Conservation (phyloP, 257 asterid genomes). For the Craterostigma plantagineum region DNA sequence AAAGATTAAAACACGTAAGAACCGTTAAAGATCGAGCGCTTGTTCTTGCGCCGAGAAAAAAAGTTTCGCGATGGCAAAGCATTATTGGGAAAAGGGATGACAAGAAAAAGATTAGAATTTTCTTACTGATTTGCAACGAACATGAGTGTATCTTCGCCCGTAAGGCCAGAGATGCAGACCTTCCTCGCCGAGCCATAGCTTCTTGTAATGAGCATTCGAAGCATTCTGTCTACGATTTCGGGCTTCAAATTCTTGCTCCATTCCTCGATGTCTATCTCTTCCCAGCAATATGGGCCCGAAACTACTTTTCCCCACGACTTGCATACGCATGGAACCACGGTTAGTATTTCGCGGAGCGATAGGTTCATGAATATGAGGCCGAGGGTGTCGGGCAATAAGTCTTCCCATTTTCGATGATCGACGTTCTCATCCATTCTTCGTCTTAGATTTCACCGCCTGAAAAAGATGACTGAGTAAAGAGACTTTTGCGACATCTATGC, state of each 20-base stretch:
- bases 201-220: slow-evolving; percentile 41
- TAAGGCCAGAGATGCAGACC: slow-evolving; percentile 39
- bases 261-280: slow-evolving; percentile 80
- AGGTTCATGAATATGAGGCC: slow-evolving; percentile 72
- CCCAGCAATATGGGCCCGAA: slow-evolving; percentile 75
- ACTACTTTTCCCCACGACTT: slow-evolving; percentile 68
- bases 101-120: too few species aligned
- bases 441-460: too few species aligned
- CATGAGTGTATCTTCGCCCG: slow-evolving; percentile 25
- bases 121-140: slow-evolving; percentile 59
- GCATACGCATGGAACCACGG: slow-evolving; percentile 66
- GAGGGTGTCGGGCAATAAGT: slow-evolving; percentile 63
- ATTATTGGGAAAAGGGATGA: neutral
- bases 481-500: too few species aligned
- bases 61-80: neutral
- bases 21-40: too few species aligned
- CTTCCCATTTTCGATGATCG: slow-evolving; percentile 48
- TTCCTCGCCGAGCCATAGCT: slow-evolving; percentile 55
- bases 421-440: slow-evolving; percentile 38
- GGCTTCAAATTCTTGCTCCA: slow-evolving; percentile 48
- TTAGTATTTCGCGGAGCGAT: slow-evolving; percentile 40
- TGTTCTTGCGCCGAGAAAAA: neutral
- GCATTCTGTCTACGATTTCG: slow-evolving; percentile 37
- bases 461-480: too few species aligned
- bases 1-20: too few species aligned